Percentiles rank a stretch among this genome's conserved stretches.
Conservation (phyloP, 2,329 filamentous ascomycete species). For the Trichoderma atrobrunneum region DNA sequence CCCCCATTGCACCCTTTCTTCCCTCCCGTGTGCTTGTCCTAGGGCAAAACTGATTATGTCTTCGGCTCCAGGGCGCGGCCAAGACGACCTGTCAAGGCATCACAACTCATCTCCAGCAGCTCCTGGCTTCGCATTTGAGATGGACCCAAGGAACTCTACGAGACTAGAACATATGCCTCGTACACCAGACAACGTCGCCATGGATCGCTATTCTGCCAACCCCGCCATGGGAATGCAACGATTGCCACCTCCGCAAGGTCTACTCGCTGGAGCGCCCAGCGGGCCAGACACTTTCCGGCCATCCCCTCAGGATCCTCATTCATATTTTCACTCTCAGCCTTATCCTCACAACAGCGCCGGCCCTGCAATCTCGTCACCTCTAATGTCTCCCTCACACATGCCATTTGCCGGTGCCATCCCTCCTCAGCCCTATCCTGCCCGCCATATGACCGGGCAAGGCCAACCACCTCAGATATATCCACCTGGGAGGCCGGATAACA, state of each 20-base stretch:
- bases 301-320: slow-evolving; percentile 19
- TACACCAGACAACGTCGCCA: slow-evolving; percentile 25
- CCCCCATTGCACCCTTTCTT: neutral
- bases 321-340: neutral
- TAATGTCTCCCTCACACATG: slow-evolving; percentile 1
- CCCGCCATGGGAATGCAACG: slow-evolving; percentile 18
- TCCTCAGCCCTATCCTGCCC: neutral
- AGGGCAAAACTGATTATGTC: slow-evolving; percentile 20
- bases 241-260: slow-evolving; percentile 23
- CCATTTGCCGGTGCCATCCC: neutral
- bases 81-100: slow-evolving; percentile 17
- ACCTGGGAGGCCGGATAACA: neutral
- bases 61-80: slow-evolving; percentile 17
- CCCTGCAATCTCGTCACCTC: neutral
- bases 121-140: slow-evolving; percentile 23
- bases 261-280: slow-evolving; percentile 25
- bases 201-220: slow-evolving; percentile 23
- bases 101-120: slow-evolving; percentile 24
- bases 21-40: neutral
- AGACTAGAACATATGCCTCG: slow-evolving; percentile 26
- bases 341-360: neutral
- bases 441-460: neutral
- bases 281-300: slow-evolving; percentile 16
- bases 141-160: slow-evolving; percentile 21
- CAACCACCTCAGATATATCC: slow-evolving; percentile 3